phyloP scores from a whole-genome alignment of 2,329 filamentous ascomycete genomes.

The Xylariaceae sp. region DNA sequence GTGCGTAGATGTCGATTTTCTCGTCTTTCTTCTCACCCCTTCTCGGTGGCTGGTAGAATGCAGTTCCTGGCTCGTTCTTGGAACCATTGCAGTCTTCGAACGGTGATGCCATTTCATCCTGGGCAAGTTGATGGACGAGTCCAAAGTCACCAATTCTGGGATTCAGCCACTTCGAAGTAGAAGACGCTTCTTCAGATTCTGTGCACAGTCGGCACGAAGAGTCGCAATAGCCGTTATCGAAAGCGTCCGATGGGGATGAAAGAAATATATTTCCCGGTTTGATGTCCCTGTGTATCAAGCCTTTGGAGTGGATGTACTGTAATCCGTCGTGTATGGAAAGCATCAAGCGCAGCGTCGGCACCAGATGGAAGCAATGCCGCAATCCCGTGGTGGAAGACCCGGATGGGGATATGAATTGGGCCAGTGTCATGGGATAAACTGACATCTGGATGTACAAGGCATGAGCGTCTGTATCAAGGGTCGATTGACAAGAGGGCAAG shows the following conservation, averaged over 20 bases:
- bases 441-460: conserved; percentile 66
- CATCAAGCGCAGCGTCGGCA: conserved; percentile 52
- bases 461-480: conserved; percentile 32
- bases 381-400: conserved; percentile 21
- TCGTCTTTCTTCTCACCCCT: conserved; percentile 37
- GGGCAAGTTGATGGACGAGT: conserved; percentile 50
- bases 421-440: conserved; percentile 57
- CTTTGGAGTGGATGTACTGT: conserved; percentile 56
- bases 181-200: neutral
- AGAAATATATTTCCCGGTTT: conserved; percentile 66
- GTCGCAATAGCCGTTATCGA: conserved; percentile 27
- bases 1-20: conserved; percentile 55
- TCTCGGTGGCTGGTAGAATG: conserved; percentile 54
- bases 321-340: conserved; percentile 55
- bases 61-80: conserved; percentile 51
- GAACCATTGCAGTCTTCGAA: neutral
- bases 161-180: conserved; percentile 40
- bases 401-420: conserved; percentile 39
- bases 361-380: conserved; percentile 57
- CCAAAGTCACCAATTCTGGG: conserved; percentile 64
- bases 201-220: conserved; percentile 24
- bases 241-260: conserved; percentile 37
- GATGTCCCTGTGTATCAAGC: conserved; percentile 59
- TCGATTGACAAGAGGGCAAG: conserved; percentile 27
- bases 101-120: conserved; percentile 29